phyloP scores from a whole-genome alignment of 257 asterid species.

The Fraxinus cuspidata region DNA sequence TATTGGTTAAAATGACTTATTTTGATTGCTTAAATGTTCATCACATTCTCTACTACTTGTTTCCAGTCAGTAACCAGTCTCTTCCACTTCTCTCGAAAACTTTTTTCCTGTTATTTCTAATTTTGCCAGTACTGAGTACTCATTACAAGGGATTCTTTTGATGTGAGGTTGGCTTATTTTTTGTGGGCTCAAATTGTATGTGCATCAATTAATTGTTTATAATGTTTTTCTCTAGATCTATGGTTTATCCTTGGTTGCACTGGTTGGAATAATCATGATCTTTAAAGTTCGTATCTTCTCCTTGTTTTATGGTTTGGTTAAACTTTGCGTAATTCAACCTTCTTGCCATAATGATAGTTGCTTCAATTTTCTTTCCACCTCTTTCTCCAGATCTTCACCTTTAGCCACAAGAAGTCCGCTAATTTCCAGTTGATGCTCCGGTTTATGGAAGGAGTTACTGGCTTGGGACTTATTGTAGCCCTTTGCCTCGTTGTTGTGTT shows the following conservation, averaged over 20 bases:
- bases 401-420: conserved; percentile 77
- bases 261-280: conserved; percentile 72
- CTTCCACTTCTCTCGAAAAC: neutral
- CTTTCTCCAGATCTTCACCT: conserved; percentile 70
- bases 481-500: conserved; percentile 66
- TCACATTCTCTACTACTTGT: neutral
- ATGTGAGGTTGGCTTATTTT: neutral
- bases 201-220: conserved; percentile 13
- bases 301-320: too few relatives aligned
- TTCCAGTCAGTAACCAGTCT: neutral
- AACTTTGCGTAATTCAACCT: too few relatives aligned
- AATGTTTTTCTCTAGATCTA: conserved; percentile 51
- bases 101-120: neutral
- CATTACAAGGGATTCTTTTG: neutral
- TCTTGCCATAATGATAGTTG: conserved; percentile 15
- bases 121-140: neutral
- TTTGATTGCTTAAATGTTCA: neutral
- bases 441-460: conserved; percentile 82
- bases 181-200: neutral
- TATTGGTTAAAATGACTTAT: neutral
- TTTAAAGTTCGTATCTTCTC: conserved; percentile 64
- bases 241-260: conserved; percentile 91
- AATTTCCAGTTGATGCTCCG: conserved; percentile 89
- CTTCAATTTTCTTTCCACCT: conserved; percentile 13
- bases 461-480: conserved; percentile 82